phyloP scores from a whole-genome alignment of 2,329 filamentous ascomycete species.

The Alternaria hordeiaustralica region DNA sequence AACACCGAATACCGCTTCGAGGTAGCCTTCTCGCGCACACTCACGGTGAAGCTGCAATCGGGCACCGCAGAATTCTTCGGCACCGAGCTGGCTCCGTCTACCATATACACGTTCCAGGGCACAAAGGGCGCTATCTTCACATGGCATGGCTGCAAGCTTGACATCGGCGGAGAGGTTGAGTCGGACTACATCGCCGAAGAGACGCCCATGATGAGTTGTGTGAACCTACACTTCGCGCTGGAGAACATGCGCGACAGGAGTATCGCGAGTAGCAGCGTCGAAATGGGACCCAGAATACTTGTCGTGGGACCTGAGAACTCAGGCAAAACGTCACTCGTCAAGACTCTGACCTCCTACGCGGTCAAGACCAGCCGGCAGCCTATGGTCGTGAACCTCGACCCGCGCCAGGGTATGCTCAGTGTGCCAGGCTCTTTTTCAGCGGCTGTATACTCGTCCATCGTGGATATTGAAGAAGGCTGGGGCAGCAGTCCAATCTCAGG shows the following conservation, averaged over 20 bases:
- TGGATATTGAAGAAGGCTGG: slow-evolving; percentile 90
- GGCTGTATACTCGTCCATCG: slow-evolving; percentile 82
- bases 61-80: slow-evolving; percentile 94
- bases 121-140: slow-evolving; percentile 88
- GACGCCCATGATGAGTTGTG: slow-evolving; percentile 78
- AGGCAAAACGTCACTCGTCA: slow-evolving; percentile 83
- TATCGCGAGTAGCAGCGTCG: slow-evolving; percentile 39
- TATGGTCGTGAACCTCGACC: slow-evolving; percentile 83
- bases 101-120: slow-evolving; percentile 80
- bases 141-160: slow-evolving; percentile 87
- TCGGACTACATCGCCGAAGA: slow-evolving; percentile 76
- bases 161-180: slow-evolving; percentile 74
- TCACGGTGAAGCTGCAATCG: slow-evolving; percentile 67
- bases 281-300: slow-evolving; percentile 79
- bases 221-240: slow-evolving; percentile 88
- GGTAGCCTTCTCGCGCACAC: slow-evolving; percentile 42
- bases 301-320: slow-evolving; percentile 78
- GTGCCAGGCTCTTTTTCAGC: slow-evolving; percentile 80
- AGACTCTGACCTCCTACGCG: slow-evolving; percentile 80
- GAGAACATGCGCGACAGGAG: slow-evolving; percentile 73
- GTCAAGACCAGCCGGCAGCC: slow-evolving; percentile 76
- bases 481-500: slow-evolving; percentile 90
- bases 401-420: slow-evolving; percentile 67
- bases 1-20: slow-evolving; percentile 56
- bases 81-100: slow-evolving; percentile 84